These are phyloP conservation scores for Colletotrichum horii DNA, from an alignment of 2,329 filamentous ascomycete species.

Conservation along the genomic window DNA sequence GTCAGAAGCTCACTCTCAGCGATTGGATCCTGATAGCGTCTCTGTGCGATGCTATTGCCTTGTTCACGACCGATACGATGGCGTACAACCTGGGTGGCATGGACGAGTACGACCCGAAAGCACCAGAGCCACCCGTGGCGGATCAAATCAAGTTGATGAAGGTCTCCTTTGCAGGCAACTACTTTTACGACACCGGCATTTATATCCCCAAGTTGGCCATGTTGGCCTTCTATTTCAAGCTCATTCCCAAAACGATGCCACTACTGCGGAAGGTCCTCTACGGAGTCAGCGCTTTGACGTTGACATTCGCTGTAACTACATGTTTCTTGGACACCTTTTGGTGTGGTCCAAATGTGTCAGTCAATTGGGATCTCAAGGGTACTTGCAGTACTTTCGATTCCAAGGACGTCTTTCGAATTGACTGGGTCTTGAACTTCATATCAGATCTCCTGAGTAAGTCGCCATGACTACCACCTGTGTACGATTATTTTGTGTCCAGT, in stretches of 20 bases:
- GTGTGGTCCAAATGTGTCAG: slow-evolving; percentile 30
- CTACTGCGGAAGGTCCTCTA: slow-evolving; percentile 27
- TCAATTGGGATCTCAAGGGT: slow-evolving; percentile 31
- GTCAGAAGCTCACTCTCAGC: slow-evolving; percentile 29
- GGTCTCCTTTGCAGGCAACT: slow-evolving; percentile 33
- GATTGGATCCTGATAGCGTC: slow-evolving; percentile 33
- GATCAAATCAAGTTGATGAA: slow-evolving; percentile 29
- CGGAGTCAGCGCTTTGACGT: slow-evolving; percentile 25
- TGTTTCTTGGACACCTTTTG: slow-evolving; percentile 34
- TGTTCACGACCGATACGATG: slow-evolving; percentile 29
- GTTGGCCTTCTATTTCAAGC: slow-evolving; percentile 31
- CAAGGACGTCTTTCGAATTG: slow-evolving; percentile 30
- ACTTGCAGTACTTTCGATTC: slow-evolving; percentile 29
- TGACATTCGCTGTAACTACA: slow-evolving; percentile 27
- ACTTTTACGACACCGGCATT: slow-evolving; percentile 35
- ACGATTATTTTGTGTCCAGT: fast-evolving
- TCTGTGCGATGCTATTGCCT: slow-evolving; percentile 28
- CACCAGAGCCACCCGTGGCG: neutral
- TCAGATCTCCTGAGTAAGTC: slow-evolving; percentile 27
- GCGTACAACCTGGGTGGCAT: slow-evolving; percentile 32
- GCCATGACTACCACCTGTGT: fast-evolving
- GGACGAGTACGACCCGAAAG: slow-evolving; percentile 26
- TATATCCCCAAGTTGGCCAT: slow-evolving; percentile 33
- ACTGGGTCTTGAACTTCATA: slow-evolving; percentile 32
- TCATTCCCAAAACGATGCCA: slow-evolving; percentile 30